These are phyloP conservation scores for Takashimella koratensis DNA, from an alignment of 1,284 basidiomycete species.

Conservation along the genomic window DNA sequence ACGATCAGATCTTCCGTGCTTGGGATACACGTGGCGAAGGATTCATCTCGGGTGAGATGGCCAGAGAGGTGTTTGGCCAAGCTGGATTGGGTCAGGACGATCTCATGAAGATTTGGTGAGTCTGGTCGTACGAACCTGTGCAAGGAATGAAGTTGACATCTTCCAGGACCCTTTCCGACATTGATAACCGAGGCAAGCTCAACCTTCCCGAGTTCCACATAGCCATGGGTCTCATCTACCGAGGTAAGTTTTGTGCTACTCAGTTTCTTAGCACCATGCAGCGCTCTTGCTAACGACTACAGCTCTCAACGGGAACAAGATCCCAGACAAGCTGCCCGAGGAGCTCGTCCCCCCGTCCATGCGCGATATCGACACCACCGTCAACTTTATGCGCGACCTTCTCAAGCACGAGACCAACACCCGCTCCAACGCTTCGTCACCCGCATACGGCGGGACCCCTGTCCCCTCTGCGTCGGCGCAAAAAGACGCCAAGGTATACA, in stretches of 20 bases:
- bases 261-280: background rate
- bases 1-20: slow-evolving; percentile 92
- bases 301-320: slow-evolving; percentile 88
- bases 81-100: slow-evolving; percentile 86
- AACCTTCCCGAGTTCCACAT: slow-evolving; percentile 97
- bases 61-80: slow-evolving; percentile 91
- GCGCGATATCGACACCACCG: slow-evolving; percentile 83
- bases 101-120: slow-evolving; percentile 89
- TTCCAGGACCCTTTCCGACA: slow-evolving; percentile 78
- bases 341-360: slow-evolving; percentile 93
- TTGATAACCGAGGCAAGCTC: slow-evolving; percentile 85
- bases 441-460: slow-evolving; percentile 56
- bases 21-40: slow-evolving; percentile 78
- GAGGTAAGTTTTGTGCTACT: slow-evolving; percentile 60
- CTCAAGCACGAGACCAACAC: slow-evolving; percentile 77
- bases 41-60: slow-evolving; percentile 82
- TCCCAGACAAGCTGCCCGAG: slow-evolving; percentile 79
- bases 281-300: slow-evolving; percentile 6
- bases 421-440: slow-evolving; percentile 54
- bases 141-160: background rate
- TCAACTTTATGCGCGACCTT: slow-evolving; percentile 85
- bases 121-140: slow-evolving; percentile 19
- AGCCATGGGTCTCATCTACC: slow-evolving; percentile 97
- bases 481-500: slow-evolving; percentile 90
- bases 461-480: slow-evolving; percentile 55